Base-by-base conservation (phyloP, 1,284 basidiomycete genomes). In the Microbotryum lychnidis-dioicae region DNA sequence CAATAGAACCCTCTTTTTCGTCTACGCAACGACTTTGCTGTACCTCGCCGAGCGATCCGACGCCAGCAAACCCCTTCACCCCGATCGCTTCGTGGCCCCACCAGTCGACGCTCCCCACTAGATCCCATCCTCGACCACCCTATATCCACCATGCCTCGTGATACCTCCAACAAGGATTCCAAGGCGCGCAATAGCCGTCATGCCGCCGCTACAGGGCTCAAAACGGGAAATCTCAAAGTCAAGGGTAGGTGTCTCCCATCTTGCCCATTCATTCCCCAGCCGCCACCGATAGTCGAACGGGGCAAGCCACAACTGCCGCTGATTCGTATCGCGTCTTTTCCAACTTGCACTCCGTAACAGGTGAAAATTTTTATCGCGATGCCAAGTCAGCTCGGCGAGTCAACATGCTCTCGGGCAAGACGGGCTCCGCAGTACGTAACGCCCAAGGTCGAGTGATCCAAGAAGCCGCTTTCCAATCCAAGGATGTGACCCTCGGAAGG, bases 401-500 rank as follows among this genome's bases (percentile, higher is more conserved):
- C 58, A 94, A 93, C 80, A 87, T 97, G 87, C 82, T 94, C 68
- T 63, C 67, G 4, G 70, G 68, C 42, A 89, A 82, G 69, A 87
- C 91, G 62, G 90, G 90, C 51, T 92, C 91, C 77, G 84, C 92
- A 60, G 81, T 93, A 47, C 82, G 90, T 53, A 89, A 94, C 77
- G 83, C 82, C 71, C 87, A 91, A 69, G 92, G 92, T 60, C 93
- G 90, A 76, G 86, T 97, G 72, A 82, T 89, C 69, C 80, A 93
- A 76, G 90, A 89, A 54, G 92, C 93, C 64, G 88, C 87, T 3
- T 97, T 91, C 75, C 92, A 96, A 78, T 91, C 88, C 75, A 85
- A 85, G 67, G 91, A 94, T 76, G 85, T 87, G 6, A 84, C 84
- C 60, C 87, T 89, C 0, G 92, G 92, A 21, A 79, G 91, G 61